Conservation (phyloP, 176 grass and related monocot genomes). For the Sorghum bicolor region DNA sequence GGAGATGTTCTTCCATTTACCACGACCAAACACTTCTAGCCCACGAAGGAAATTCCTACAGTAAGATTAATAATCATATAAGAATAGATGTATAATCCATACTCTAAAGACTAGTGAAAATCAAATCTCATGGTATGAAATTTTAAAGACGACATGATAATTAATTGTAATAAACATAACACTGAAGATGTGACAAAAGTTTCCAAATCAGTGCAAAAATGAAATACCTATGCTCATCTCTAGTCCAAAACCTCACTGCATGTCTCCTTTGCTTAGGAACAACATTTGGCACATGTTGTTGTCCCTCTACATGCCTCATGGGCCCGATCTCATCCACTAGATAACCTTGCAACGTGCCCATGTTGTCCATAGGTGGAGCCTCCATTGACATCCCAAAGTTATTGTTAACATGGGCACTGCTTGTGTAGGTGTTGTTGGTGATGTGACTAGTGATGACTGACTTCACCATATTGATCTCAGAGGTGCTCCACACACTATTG, state of each 20-base stretch:
- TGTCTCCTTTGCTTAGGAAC: not conserved
- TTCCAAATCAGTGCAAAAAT: not conserved
- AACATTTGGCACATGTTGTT: not conserved
- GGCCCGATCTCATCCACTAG: not conserved
- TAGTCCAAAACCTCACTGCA: constrained; percentile 15
- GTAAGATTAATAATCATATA: not conserved
- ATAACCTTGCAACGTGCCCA: not conserved
- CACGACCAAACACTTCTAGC: not conserved
- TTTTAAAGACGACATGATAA: not conserved
- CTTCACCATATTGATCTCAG: not conserved
- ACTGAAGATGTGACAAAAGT: not conserved
- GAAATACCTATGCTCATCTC: constrained; percentile 11
- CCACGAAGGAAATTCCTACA: not conserved
- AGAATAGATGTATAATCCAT: not conserved
- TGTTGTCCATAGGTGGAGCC: not conserved
- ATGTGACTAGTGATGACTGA: not conserved
- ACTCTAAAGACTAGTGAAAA: not conserved
- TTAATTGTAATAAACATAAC: not conserved
- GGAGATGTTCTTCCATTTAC: not conserved
- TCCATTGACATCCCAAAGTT: not conserved
- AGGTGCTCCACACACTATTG: not conserved
- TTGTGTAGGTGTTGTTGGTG: not conserved
- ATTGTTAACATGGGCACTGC: not conserved
- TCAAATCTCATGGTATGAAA: not conserved
- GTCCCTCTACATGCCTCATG: not conserved